Percentiles rank a stretch among this genome's conserved stretches.
Evolutionary conservation across 495 filamentous ascomycete genomes (phyloP).

Genomic region (Parathielavia hyrcaniae): DNA sequence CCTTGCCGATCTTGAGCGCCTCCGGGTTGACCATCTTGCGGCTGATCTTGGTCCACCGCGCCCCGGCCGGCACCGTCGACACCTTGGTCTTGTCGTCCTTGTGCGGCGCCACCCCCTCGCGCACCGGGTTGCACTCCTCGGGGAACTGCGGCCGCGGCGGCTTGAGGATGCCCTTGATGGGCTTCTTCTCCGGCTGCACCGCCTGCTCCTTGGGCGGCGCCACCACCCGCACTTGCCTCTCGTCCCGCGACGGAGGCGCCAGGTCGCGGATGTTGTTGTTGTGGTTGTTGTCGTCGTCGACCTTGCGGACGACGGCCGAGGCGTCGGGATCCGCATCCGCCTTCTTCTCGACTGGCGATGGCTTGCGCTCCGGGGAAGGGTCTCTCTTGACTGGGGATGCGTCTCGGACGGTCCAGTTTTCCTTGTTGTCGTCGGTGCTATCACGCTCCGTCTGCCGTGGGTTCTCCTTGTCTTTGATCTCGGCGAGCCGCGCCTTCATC

Average conservation of each 20-base stretch:
- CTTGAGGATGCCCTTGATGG: constrained; percentile 53
- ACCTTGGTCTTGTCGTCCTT: constrained; percentile 71
- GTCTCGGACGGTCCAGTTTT: constrained; percentile 21
- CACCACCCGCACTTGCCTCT: constrained; percentile 49
- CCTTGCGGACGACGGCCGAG: constrained; percentile 25
- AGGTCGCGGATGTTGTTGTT: constrained; percentile 31
- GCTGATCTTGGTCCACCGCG: constrained; percentile 85
- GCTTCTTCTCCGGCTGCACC: constrained; percentile 29
- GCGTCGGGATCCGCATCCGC: constrained; percentile 24
- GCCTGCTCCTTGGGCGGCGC: constrained; percentile 49
- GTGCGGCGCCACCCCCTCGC: constrained; percentile 82
- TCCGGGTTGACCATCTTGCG: constrained; percentile 76
- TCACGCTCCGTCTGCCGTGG: constrained; percentile 5
- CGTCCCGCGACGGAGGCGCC: constrained; percentile 24
- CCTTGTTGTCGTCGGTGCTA: constrained; percentile 33
- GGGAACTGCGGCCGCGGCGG: constrained; percentile 68
- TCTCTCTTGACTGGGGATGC: constrained; percentile 23
- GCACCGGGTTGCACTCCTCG: constrained; percentile 67
- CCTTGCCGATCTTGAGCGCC: constrained; percentile 66
- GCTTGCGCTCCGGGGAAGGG: constrained; percentile 26
- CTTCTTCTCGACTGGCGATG: constrained; percentile 22
- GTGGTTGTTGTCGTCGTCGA: constrained; percentile 31
- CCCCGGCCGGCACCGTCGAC: constrained; percentile 61
- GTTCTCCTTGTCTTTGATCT: constrained; percentile 19
- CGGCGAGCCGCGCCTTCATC: constrained; percentile 43